phyloP scores from a whole-genome alignment of 169 alveolate species.

The Eimeria sp. region DNA sequence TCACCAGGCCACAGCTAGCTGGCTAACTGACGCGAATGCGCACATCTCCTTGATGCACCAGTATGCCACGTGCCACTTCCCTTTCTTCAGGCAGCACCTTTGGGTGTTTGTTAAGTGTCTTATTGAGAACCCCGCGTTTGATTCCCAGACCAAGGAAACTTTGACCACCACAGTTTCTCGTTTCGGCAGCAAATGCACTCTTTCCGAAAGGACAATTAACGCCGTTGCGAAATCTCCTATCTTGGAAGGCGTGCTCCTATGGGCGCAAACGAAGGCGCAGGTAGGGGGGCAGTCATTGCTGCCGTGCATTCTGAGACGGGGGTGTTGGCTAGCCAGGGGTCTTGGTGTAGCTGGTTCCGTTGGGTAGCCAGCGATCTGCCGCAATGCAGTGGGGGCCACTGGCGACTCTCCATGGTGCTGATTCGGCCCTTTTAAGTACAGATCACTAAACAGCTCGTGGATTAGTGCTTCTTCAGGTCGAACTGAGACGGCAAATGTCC shows the following conservation, averaged over 20 bases:
- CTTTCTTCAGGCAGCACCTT: constrained; percentile 89
- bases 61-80: neutral
- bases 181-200: constrained; percentile 95
- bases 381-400: neutral
- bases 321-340: neutral
- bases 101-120: constrained; percentile 99
- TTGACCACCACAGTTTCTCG: constrained; percentile 89
- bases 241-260: constrained; percentile 89
- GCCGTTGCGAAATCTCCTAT: constrained; percentile 93
- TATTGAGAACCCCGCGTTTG: constrained; percentile 99
- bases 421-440: neutral
- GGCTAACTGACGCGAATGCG: neutral
- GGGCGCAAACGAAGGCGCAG: constrained; percentile 86
- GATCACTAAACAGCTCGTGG: neutral
- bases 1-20: neutral
- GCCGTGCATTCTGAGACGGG: neutral
- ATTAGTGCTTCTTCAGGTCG: constrained; percentile 65
- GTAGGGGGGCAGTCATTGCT: neutral
- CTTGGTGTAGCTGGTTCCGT: neutral
- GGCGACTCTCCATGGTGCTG: neutral
- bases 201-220: constrained; percentile 94
- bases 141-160: constrained; percentile 98
- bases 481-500: constrained; percentile 83
- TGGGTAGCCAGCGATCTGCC: neutral
- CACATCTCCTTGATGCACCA: neutral